Conservation (phyloP, 2,329 filamentous ascomycete species). For the Aspergillus pseudonomiae region DNA sequence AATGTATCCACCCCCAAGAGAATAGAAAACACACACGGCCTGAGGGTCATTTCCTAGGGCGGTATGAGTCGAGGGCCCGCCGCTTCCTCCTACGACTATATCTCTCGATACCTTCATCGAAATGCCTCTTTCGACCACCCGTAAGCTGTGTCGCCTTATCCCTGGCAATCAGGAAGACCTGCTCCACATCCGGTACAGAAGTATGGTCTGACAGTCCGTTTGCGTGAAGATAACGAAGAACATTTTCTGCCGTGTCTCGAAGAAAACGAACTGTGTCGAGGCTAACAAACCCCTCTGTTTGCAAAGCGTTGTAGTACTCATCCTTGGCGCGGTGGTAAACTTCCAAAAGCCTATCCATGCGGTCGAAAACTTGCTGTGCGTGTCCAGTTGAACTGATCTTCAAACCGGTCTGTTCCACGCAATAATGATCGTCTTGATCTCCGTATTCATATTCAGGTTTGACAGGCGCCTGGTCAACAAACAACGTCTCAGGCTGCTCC, state of each 20-base stretch:
- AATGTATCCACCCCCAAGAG: neutral
- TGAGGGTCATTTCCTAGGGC: conserved; percentile 11
- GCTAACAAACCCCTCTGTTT: conserved; percentile 25
- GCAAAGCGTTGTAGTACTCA: conserved; percentile 37
- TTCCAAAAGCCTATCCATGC: conserved; percentile 26
- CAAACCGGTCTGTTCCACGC: neutral
- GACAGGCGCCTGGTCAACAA: neutral
- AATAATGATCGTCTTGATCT: neutral
- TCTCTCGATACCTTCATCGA: conserved; percentile 29
- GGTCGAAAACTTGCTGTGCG: neutral
- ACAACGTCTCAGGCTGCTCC: neutral
- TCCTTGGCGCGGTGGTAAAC: conserved; percentile 41
- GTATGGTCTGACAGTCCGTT: conserved; percentile 28
- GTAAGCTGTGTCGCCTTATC: conserved; percentile 39
- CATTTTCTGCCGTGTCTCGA: conserved; percentile 49
- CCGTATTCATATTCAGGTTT: neutral
- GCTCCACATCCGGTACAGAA: conserved; percentile 37
- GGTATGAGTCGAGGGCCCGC: conserved; percentile 31
- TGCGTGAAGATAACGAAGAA: conserved; percentile 36
- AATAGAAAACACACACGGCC: neutral
- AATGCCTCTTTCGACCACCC: conserved; percentile 44
- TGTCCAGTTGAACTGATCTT: neutral
- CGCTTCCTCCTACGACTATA: conserved; percentile 15
- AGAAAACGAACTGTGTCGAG: conserved; percentile 42
- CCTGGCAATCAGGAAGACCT: conserved; percentile 37